phyloP scores from a whole-genome alignment of 1,284 basidiomycete genomes.

The Rhodofomes roseus region DNA sequence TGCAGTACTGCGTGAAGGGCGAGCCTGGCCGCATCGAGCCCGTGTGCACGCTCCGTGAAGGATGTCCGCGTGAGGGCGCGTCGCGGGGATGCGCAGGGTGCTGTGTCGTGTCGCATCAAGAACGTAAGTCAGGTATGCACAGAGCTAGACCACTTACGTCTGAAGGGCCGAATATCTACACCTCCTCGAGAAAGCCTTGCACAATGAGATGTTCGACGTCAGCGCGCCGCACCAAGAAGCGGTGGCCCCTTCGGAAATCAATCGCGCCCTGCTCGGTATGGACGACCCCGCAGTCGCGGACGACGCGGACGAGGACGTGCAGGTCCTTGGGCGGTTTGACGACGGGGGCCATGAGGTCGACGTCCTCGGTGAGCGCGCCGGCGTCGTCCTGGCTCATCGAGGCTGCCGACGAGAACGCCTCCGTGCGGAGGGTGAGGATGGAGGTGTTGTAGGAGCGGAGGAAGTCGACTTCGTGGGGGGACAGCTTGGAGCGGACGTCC shows the following conservation, averaged over 20 bases:
- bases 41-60: too few relatives aligned
- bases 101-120: background rate
- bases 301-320: slow-evolving; percentile 74
- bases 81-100: too few relatives aligned
- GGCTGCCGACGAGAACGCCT: slow-evolving; percentile 65
- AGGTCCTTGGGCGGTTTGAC: slow-evolving; percentile 78
- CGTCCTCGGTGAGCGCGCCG: slow-evolving; percentile 41
- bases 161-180: background rate
- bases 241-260: slow-evolving; percentile 84
- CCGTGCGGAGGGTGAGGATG: slow-evolving; percentile 75
- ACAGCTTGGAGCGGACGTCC: slow-evolving; percentile 76
- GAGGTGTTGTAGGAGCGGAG: slow-evolving; percentile 79
- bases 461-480: slow-evolving; percentile 90
- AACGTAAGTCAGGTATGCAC: background rate
- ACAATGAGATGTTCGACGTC: slow-evolving; percentile 92
- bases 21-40: too few relatives aligned
- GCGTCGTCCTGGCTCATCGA: background rate
- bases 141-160: too few relatives aligned
- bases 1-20: too few relatives aligned
- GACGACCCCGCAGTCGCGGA: slow-evolving; percentile 85
- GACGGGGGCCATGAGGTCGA: slow-evolving; percentile 82
- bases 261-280: slow-evolving; percentile 86
- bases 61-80: too few relatives aligned
- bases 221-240: slow-evolving; percentile 80
- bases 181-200: slow-evolving; percentile 83